Evolutionary conservation across 2,329 filamentous ascomycete genomes (phyloP).

Genomic region (Pseudogymnoascus sp.): DNA sequence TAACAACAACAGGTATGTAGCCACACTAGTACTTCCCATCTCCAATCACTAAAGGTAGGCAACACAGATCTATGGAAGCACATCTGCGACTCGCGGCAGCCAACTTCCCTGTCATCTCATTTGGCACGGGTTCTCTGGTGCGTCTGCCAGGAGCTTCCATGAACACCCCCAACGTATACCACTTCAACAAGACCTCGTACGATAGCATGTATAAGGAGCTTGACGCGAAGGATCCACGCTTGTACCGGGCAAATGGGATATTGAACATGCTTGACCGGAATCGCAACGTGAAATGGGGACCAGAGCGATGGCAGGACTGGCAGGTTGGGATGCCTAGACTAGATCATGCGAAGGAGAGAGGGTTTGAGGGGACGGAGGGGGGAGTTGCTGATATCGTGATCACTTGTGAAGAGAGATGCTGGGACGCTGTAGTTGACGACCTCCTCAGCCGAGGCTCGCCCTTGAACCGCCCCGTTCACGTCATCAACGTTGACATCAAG

Average conservation of each 20-base stretch:
- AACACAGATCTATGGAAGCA: slow-evolving; percentile 86
- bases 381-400: slow-evolving; percentile 92
- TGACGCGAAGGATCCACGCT: slow-evolving; percentile 71
- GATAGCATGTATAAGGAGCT: slow-evolving; percentile 91
- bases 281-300: slow-evolving; percentile 85
- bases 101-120: slow-evolving; percentile 92
- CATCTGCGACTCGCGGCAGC: slow-evolving; percentile 84
- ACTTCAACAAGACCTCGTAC: slow-evolving; percentile 96
- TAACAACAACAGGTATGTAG: slow-evolving; percentile 82
- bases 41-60: slow-evolving; percentile 19
- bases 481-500: slow-evolving; percentile 97
- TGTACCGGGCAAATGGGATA: slow-evolving; percentile 89
- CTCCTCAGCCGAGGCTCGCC: slow-evolving; percentile 77
- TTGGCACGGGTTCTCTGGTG: slow-evolving; percentile 91
- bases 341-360: slow-evolving; percentile 69
- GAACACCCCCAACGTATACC: slow-evolving; percentile 91
- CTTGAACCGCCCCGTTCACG: slow-evolving; percentile 87
- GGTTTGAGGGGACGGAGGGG: slow-evolving; percentile 73
- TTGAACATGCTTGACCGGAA: slow-evolving; percentile 95
- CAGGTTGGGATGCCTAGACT: slow-evolving; percentile 76
- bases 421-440: slow-evolving; percentile 96
- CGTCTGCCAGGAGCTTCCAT: slow-evolving; percentile 87
- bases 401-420: slow-evolving; percentile 95
- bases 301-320: slow-evolving; percentile 98
- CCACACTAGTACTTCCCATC: slow-evolving; percentile 8